Evolutionary conservation across 441 rosid species (phyloP).

Genomic region (Aleurites moluccanus): DNA sequence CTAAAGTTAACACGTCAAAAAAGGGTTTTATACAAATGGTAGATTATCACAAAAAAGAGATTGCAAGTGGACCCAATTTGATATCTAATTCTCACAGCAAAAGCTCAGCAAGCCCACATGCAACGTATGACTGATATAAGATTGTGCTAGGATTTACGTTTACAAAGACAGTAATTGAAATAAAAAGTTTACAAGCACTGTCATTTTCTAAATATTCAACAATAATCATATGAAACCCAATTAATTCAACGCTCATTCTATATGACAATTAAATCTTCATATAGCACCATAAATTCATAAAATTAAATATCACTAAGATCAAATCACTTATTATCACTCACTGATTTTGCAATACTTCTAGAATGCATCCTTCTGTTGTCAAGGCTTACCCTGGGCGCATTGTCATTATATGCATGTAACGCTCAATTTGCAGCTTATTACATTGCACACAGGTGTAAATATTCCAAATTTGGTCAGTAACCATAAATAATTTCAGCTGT

Average conservation of each 20-base stretch:
- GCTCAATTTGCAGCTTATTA: conserved; percentile 1
- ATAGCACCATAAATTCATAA: not conserved
- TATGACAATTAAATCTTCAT: conserved; percentile 4
- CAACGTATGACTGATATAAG: not conserved
- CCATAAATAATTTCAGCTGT: conserved; percentile 1
- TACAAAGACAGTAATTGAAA: not conserved
- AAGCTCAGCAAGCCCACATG: not conserved
- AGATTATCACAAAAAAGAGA: not conserved
- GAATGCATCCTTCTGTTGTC: not conserved
- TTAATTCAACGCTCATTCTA: not conserved
- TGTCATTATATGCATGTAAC: conserved; percentile 16
- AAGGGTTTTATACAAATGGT: not conserved
- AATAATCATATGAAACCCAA: not conserved
- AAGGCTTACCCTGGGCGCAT: not conserved
- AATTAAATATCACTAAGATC: not conserved
- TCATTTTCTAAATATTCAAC: not conserved
- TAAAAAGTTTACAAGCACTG: not conserved
- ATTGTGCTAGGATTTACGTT: not conserved
- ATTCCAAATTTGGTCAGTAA: conserved; percentile 9
- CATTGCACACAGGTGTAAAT: not conserved
- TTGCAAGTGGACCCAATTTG: not conserved
- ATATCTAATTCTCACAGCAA: not conserved
- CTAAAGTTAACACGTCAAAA: not conserved
- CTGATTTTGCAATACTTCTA: conserved; percentile 4
- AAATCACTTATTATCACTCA: not conserved